phyloP scores from a whole-genome alignment of 306 rosid species.

The Pueraria montana region DNA sequence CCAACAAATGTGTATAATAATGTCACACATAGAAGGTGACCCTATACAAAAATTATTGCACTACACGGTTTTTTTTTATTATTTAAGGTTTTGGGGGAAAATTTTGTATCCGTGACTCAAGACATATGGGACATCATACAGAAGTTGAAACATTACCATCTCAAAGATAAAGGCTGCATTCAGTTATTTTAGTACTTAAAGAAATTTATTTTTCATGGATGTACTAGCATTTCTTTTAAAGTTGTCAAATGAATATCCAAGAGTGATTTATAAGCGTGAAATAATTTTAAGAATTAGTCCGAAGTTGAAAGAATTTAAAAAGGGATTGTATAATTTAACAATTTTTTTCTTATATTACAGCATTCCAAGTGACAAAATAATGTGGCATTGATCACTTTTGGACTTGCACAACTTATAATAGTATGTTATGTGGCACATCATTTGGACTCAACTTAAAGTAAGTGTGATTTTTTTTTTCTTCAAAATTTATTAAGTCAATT shows the following conservation, averaged over 20 bases:
- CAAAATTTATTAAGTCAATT: too few species aligned
- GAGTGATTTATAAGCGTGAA: neutral
- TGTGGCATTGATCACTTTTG: too few species aligned
- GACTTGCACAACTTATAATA: too few species aligned
- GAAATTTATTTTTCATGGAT: neutral
- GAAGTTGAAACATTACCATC: slow-evolving; percentile 1
- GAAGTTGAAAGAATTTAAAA: too few species aligned
- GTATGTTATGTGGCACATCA: too few species aligned
- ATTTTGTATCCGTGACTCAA: slow-evolving; percentile 14
- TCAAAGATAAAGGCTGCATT: neutral
- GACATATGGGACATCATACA: slow-evolving; percentile 1
- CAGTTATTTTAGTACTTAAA: neutral
- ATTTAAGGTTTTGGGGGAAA: slow-evolving; percentile 22
- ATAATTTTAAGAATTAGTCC: neutral
- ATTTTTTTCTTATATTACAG: too few species aligned
- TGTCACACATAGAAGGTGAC: slow-evolving; percentile 29
- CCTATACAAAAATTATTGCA: slow-evolving; percentile 31
- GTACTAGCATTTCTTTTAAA: neutral
- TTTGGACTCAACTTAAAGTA: too few species aligned
- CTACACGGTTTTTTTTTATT: slow-evolving; percentile 17
- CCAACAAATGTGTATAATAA: slow-evolving; percentile 43
- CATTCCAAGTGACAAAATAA: too few species aligned
- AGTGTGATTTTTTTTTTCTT: too few species aligned
- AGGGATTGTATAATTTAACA: too few species aligned
- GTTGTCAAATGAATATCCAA: neutral